Base-by-base conservation (phyloP, 108 stramenopile genomes). In the Aurantiochytrium sp. region DNA sequence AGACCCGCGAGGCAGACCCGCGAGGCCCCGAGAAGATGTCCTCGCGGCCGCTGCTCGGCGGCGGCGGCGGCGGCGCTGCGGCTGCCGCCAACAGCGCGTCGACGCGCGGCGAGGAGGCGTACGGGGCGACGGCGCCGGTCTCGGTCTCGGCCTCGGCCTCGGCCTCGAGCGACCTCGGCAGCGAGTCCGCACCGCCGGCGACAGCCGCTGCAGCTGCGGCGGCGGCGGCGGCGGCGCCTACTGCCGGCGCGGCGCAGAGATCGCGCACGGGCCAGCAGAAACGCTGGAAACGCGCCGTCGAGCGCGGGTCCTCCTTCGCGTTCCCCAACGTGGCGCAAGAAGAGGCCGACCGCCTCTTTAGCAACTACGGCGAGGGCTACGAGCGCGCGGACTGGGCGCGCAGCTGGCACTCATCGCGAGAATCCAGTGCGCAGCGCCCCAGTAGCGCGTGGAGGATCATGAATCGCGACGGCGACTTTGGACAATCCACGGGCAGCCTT, bases 401-500 rank as follows among this genome's bases (percentile, higher is more conserved):
- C 3, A 42, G 64, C 25, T 69, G 64, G 64, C 64, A 69, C 64
- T 69, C 64, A 8, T 69, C 64, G 25, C 64, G 64, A 14, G 64
- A 69, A 23, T 28, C 25, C 21, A 42, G 35, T 10, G 76, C 76
- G 45, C 14, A 53, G 43, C 6, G 49, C 16, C 23, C 45, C n/a
- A 53, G 76, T 4, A 53, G 49, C 45, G 28, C 23, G 43, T 83
- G 76, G 76, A 55, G 87, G 19, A 35, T 87, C 58, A 58, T 87
- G 55, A 59, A 87, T 28, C 87, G 87, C 43, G 58, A 59, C 55
- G 58, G 28, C 16, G 55, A 28, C 28, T 87, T 87, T 88, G 89
- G 90, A 76, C 90, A 44, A 14, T 88, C 64, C 19, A 19, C 89
- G 87, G 92, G 92, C 5, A 59, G 88, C 43, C 89, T 90, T 89